phyloP scores from a whole-genome alignment of 192 early-diverging fungal species.

The Paraglomus brasilianum region DNA sequence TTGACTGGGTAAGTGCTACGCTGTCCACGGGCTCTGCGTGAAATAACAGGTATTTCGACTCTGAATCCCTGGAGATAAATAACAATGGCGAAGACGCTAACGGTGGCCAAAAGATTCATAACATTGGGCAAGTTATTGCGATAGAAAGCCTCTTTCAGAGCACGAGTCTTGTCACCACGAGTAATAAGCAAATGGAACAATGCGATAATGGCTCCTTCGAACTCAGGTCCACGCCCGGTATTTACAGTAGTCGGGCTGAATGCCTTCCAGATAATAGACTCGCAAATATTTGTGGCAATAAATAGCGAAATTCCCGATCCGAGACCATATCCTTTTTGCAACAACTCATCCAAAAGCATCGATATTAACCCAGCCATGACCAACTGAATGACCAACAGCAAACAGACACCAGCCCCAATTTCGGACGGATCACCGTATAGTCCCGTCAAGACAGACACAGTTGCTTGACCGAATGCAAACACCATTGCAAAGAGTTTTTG shows the following conservation, averaged over 20 bases:
- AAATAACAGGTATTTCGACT: conserved; percentile 99
- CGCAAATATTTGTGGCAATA: conserved; percentile 99
- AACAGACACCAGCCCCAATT: conserved; percentile 94
- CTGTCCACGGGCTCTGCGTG: conserved; percentile 93
- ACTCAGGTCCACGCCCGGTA: conserved; percentile 96
- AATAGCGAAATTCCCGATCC: conserved; percentile 99
- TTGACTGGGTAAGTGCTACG: conserved; percentile 98
- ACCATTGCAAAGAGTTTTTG: conserved; percentile 99
- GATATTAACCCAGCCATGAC: conserved; percentile 96
- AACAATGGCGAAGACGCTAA: conserved; percentile 81
- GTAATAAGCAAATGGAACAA: conserved; percentile 95
- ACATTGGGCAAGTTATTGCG: conserved; percentile 83
- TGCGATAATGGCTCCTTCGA: conserved; percentile 96
- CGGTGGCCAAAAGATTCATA: conserved; percentile 90
- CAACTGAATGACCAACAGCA: conserved; percentile 95
- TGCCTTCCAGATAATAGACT: conserved; percentile 99
- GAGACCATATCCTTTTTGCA: conserved; percentile 99
- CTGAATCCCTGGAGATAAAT: conserved; percentile 99
- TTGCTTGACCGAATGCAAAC: conserved; percentile 97
- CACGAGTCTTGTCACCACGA: conserved; percentile 95
- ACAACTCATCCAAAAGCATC: conserved; percentile 97
- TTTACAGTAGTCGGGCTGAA: conserved; percentile 97
- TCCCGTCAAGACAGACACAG: conserved; percentile 97
- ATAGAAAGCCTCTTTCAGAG: conserved; percentile 96
- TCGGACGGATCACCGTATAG: conserved; percentile 96